Base-by-base conservation (phyloP, 2,329 filamentous ascomycete genomes). In the Cordyceps fumosorosea region DNA sequence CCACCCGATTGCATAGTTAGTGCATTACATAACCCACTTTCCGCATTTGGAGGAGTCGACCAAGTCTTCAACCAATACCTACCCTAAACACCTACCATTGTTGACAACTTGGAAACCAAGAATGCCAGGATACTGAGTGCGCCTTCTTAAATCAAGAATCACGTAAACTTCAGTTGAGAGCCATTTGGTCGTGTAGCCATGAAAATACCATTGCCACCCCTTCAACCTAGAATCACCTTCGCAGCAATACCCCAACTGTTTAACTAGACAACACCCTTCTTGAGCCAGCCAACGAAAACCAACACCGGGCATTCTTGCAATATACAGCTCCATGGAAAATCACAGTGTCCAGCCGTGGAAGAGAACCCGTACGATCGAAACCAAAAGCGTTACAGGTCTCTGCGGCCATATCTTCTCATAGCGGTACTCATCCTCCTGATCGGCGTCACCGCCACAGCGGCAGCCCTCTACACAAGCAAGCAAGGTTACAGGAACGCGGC, bases 351-450 rank as follows among this genome's bases (percentile, higher is more conserved):
- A 24, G 55, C 5, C 26, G 16, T 7, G 20, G 37, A 24, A 11
- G 42, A 45, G 12, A 47, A 2, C 7, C 6, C 18, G 14, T 37
- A 10, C 14, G 40, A 20, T 20, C 10, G 12, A 5, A 57, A 10
- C 12, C 3, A n/a, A 12, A 45, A 48, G 16, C 29, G 24, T 18
- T n/a, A 48, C 20, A n/a, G 37, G 12, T 32, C 29, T 47, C 18
- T 32, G 37, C 53, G 72, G 12, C 69, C 70, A 44, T 69, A 70
- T 56, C 22, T 67, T 26, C 47, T 64, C 47, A 72, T 73, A 65
- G 68, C 63, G 12, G 24, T 67, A 14, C 64, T 73, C 20, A 63
- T 66, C 48, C 24, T 65, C 48, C 42, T 63, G 34, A 64, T 72
- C 48, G 40, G 71, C 24, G 63, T 66, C 55, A 60, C 71, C 56